Conservation (phyloP, 345 rosid species). For the Arabidopsis suecica region DNA sequence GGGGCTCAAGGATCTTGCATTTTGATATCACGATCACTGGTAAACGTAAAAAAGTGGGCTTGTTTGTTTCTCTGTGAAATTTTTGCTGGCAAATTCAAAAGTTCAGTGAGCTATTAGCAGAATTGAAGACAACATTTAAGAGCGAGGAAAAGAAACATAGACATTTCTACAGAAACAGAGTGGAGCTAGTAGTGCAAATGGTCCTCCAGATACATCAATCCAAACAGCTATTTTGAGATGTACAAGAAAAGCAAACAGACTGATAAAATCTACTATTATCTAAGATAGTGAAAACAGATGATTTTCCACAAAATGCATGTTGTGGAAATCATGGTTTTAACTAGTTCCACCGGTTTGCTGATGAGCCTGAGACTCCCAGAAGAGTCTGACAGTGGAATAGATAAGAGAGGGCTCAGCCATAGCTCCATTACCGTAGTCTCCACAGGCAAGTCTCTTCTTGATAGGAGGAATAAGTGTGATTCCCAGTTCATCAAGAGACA, state of each 20-base stretch:
- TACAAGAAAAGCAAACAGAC: conserved; percentile 34
- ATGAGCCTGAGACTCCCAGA: conserved; percentile 63
- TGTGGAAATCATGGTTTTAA: conserved; percentile 15
- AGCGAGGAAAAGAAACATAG: background rate
- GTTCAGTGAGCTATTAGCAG: background rate
- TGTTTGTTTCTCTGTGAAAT: conserved; percentile 10
- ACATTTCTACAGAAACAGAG: conserved; percentile 18
- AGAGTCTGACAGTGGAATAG: conserved; percentile 75
- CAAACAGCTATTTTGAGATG: conserved; percentile 17
- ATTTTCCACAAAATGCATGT: background rate
- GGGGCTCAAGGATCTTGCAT: conserved; percentile 16
- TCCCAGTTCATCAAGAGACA: conserved; percentile 86
- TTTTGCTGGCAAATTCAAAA: background rate
- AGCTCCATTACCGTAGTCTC: conserved; percentile 87
- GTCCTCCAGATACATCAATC: conserved; percentile 13
- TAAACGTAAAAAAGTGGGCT: background rate
- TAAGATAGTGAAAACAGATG: conserved; percentile 14
- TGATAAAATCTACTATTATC: background rate
- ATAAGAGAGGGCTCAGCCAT: conserved; percentile 92
- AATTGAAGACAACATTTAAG: background rate
- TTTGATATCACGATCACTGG: background rate
- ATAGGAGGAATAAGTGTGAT: conserved; percentile 85
- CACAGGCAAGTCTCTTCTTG: conserved; percentile 83
- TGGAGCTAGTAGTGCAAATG: conserved; percentile 12
- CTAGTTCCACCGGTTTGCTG: conserved; percentile 38